Conservation (phyloP, 768 basidiomycete species). For the Kwoniella sp. region DNA sequence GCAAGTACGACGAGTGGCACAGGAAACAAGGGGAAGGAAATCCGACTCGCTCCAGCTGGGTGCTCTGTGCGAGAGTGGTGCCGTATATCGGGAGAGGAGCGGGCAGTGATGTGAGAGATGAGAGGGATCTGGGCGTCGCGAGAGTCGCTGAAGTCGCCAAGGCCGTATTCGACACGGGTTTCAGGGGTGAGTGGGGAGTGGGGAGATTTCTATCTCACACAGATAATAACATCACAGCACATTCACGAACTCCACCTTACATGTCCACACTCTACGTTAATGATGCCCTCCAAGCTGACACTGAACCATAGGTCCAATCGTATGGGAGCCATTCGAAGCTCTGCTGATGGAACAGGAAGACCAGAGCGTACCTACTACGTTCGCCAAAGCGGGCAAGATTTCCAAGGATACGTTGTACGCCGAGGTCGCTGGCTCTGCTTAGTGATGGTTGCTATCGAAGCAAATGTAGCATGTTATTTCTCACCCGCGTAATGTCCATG, state of each 20-base stretch:
- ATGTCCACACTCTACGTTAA: background rate
- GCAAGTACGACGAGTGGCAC: slow-evolving; percentile 21
- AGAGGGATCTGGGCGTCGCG: slow-evolving; percentile 19
- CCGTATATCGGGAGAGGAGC: slow-evolving; percentile 25
- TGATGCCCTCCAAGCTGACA: background rate
- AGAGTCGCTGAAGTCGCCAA: slow-evolving; percentile 17
- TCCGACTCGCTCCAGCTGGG: slow-evolving; percentile 16
- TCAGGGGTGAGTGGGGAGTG: slow-evolving; percentile 18
- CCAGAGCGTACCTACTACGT: slow-evolving; percentile 3
- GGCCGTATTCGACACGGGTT: slow-evolving; percentile 26
- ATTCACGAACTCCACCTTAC: too few species aligned
- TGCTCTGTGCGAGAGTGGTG: slow-evolving; percentile 17
- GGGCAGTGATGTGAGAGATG: slow-evolving; percentile 8
- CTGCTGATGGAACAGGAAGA: slow-evolving; percentile 19
- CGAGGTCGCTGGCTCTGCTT: background rate
- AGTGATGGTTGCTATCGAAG: too few species aligned
- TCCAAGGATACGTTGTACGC: slow-evolving; percentile 8
- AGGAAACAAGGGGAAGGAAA: slow-evolving; percentile 6
- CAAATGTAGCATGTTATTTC: too few species aligned
- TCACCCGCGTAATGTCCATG: too few species aligned
- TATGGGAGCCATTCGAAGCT: slow-evolving; percentile 23
- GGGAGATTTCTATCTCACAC: too few species aligned
- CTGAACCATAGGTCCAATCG: slow-evolving; percentile 13
- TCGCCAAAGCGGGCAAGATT: slow-evolving; percentile 12
- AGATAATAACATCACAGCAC: too few species aligned